Percentiles rank a stretch among this genome's conserved stretches.
phyloP scores from a whole-genome alignment of 768 basidiomycete genomes.

The Lactarius hengduanensis region DNA sequence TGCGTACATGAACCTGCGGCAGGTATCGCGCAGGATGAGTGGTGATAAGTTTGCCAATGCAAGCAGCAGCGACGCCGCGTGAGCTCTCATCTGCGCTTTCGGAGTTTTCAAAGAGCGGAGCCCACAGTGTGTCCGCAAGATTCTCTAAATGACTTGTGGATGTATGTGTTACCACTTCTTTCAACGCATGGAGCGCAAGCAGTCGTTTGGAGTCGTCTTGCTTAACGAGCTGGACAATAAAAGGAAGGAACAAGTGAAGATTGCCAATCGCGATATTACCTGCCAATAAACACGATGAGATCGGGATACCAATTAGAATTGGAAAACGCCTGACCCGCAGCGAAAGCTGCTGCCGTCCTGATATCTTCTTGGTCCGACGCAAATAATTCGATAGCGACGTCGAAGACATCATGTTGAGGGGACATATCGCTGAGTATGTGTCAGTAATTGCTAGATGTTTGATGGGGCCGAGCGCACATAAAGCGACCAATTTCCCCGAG shows the following conservation, averaged over 20 bases:
- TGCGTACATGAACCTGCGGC: constrained; percentile 82
- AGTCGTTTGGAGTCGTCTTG: constrained; percentile 76
- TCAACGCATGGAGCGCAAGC: constrained; percentile 86
- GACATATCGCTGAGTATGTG: constrained; percentile 74
- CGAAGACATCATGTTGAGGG: constrained; percentile 75
- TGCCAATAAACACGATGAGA: constrained; percentile 30
- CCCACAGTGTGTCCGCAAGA: constrained; percentile 89
- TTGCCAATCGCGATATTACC: constrained; percentile 97
- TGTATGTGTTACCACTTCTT: constrained; percentile 94
- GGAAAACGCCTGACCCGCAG: constrained; percentile 58
- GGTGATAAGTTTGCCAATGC: constrained; percentile 91
- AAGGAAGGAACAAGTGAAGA: constrained; percentile 80
- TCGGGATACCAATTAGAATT: constrained; percentile 26
- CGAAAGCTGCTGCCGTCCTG: constrained; percentile 89
- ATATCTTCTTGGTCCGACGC: constrained; percentile 79
- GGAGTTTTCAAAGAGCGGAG: constrained; percentile 87
- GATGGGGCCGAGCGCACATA: constrained; percentile 51
- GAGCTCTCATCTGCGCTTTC: constrained; percentile 88
- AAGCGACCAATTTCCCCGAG: constrained; percentile 92
- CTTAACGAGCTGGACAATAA: constrained; percentile 76
- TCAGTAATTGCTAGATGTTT: not conserved
- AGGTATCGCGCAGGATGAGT: constrained; percentile 89
- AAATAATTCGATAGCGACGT: constrained; percentile 70
- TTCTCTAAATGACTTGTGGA: constrained; percentile 80
- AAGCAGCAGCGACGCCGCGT: constrained; percentile 93